phyloP scores from a whole-genome alignment of 164 flowering plant species.

The Magnolia officinalis region DNA sequence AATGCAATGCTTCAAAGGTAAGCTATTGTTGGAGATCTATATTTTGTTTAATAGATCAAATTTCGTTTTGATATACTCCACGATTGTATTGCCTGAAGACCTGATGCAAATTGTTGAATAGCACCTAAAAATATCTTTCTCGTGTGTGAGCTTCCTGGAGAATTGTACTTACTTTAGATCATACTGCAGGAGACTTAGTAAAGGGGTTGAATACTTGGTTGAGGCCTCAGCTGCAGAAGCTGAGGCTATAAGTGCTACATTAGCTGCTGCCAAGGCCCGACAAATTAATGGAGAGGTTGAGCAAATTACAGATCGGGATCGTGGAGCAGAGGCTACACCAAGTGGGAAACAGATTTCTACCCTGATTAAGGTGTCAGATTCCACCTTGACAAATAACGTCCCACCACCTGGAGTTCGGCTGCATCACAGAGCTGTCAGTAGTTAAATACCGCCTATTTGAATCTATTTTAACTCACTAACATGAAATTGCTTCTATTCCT shows the following conservation, averaged over 20 bases:
- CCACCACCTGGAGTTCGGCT: conserved; percentile 75
- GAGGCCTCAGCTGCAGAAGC: conserved; percentile 99
- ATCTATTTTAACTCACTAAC: neutral
- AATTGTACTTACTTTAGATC: conserved; percentile 3
- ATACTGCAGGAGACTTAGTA: conserved; percentile 63
- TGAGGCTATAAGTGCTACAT: conserved; percentile 90
- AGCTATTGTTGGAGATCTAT: conserved; percentile 4
- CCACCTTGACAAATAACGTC: conserved; percentile 46
- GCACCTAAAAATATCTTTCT: neutral
- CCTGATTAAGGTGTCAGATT: conserved; percentile 62
- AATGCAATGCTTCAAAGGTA: conserved; percentile 87
- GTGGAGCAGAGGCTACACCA: conserved; percentile 91
- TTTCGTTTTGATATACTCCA: neutral
- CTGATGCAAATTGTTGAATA: neutral
- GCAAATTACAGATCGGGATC: conserved; percentile 72
- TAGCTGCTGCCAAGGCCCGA: conserved; percentile 96
- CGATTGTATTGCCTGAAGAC: neutral
- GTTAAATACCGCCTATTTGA: conserved; percentile 1
- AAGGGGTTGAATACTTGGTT: conserved; percentile 96
- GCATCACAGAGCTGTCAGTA: conserved; percentile 94
- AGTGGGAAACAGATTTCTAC: conserved; percentile 75
- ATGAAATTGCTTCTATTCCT: too few species aligned
- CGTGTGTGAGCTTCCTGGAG: neutral
- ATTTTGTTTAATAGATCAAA: neutral
- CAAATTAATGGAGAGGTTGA: conserved; percentile 94